Conservation (phyloP, 257 asterid species). For the Gentiana straminea region DNA sequence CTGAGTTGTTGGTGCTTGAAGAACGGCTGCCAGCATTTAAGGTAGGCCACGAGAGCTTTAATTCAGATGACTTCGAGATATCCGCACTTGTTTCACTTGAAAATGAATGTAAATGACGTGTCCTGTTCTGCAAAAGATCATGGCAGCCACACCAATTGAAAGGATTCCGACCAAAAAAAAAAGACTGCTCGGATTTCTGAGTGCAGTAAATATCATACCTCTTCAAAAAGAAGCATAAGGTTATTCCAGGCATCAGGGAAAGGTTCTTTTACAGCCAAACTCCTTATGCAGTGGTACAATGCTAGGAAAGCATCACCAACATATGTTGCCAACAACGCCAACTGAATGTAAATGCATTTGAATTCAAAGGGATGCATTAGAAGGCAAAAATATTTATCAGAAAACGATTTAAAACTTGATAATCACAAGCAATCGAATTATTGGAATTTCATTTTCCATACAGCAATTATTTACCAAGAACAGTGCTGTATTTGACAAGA, state of each 20-base stretch:
- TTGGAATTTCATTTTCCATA: background rate
- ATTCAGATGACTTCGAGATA: constrained; percentile 51
- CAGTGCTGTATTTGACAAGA: too few species aligned
- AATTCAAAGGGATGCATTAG: too few species aligned
- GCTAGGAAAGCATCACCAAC: constrained; percentile 75
- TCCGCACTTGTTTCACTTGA: constrained; percentile 35
- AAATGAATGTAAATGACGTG: constrained; percentile 34
- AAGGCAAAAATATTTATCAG: background rate
- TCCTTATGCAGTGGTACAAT: constrained; percentile 73
- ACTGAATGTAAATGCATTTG: constrained; percentile 29
- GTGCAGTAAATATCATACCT: constrained; percentile 28
- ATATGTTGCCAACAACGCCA: constrained; percentile 77
- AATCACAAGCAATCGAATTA: background rate
- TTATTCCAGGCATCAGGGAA: constrained; percentile 93
- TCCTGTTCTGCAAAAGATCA: constrained; percentile 61
- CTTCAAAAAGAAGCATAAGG: constrained; percentile 71
- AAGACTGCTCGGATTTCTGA: too few species aligned
- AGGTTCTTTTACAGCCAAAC: constrained; percentile 84
- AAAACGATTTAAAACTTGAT: background rate
- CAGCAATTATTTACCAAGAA: background rate
- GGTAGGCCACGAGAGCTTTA: constrained; percentile 21
- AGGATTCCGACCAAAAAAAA: background rate
- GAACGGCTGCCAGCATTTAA: constrained; percentile 21
- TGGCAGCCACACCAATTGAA: background rate
- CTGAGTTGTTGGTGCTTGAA: constrained; percentile 19